Conservation (phyloP, 2,329 filamentous ascomycete species). For the Acrocalymma vagum region DNA sequence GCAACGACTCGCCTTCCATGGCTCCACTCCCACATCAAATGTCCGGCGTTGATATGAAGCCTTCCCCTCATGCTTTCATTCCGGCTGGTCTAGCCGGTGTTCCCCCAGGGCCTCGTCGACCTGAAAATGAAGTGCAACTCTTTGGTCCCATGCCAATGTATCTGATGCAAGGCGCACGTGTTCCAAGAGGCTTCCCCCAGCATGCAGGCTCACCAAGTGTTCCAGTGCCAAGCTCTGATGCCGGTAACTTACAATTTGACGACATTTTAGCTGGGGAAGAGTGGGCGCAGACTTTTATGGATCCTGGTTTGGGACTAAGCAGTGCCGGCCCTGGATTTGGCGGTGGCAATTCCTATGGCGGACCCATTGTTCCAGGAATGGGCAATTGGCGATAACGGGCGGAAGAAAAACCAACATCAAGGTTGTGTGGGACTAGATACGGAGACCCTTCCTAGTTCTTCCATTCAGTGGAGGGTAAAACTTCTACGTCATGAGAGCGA, state of each 20-base stretch:
- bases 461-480: no score
- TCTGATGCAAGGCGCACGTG: constrained; percentile 63
- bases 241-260: constrained; percentile 43
- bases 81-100: constrained; percentile 26
- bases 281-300: constrained; percentile 50
- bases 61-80: constrained; percentile 31
- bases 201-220: constrained; percentile 28
- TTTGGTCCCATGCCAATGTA: constrained; percentile 77
- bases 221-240: constrained; percentile 24
- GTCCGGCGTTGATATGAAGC: constrained; percentile 37
- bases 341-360: constrained; percentile 25
- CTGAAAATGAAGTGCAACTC: constrained; percentile 76
- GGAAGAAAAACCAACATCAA: no score
- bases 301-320: constrained; percentile 40
- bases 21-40: constrained; percentile 27
- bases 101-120: constrained; percentile 23
- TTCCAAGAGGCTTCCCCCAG: constrained; percentile 33
- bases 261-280: constrained; percentile 49
- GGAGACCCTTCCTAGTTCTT: no score
- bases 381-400: constrained; percentile 26
- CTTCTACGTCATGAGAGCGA: no score
- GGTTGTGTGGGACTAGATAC: no score
- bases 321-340: constrained; percentile 28
- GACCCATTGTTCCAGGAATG: constrained; percentile 27
- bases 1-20: constrained; percentile 26